Evolutionary conservation across 2,329 filamentous ascomycete species (phyloP).

Genomic region (Talaromyces sp.): DNA sequence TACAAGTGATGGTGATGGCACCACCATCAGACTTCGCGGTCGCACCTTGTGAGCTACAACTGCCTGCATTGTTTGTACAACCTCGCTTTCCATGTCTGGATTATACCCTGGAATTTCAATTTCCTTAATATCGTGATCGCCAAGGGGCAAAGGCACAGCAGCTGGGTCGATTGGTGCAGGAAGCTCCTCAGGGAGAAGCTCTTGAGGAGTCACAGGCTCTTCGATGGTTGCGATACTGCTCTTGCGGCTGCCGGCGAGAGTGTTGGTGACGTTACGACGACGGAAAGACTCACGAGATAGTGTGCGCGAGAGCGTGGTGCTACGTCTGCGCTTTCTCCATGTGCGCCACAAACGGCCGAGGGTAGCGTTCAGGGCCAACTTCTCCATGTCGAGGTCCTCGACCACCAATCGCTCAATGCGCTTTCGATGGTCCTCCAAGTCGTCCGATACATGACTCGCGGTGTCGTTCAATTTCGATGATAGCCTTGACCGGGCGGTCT

Average conservation of each 20-base stretch:
- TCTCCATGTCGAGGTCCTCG: conserved; percentile 89
- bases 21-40: conserved; percentile 47
- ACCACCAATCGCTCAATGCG: conserved; percentile 70
- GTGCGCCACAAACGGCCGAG: conserved; percentile 89
- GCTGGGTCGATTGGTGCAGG: conserved; percentile 32
- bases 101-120: conserved; percentile 74
- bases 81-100: conserved; percentile 64
- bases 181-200: conserved; percentile 13
- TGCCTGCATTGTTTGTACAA: conserved; percentile 39
- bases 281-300: conserved; percentile 46
- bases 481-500: conserved; percentile 65
- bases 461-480: conserved; percentile 51
- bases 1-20: conserved; percentile 34
- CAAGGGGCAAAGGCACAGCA: conserved; percentile 34
- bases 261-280: conserved; percentile 29
- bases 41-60: conserved; percentile 46
- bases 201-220: conserved; percentile 26
- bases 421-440: conserved; percentile 46
- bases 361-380: conserved; percentile 84
- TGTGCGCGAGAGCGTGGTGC: conserved; percentile 42
- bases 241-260: conserved; percentile 37
- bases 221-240: conserved; percentile 42
- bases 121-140: conserved; percentile 54
- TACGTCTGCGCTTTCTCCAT: conserved; percentile 76
- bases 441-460: conserved; percentile 53